A percentile compares a stretch with the other conserved stretches of the same genome.
phyloP scores from a whole-genome alignment of 495 filamentous ascomycete species.

The Penicillium malachiteum region DNA sequence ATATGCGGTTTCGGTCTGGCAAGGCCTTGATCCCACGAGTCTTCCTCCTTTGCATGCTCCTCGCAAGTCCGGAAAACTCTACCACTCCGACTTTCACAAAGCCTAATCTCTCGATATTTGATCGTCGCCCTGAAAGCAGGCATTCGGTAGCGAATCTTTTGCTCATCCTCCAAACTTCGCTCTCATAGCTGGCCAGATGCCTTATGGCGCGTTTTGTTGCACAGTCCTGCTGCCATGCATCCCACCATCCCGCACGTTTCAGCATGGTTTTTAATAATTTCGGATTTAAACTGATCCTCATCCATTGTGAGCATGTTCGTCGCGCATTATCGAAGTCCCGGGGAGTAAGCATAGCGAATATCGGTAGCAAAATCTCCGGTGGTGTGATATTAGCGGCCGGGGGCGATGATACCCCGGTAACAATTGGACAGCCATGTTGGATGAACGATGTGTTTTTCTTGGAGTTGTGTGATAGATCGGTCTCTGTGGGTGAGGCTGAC shows the following conservation, averaged over 20 bases:
- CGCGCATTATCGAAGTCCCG: slow-evolving; percentile 66
- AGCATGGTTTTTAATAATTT: slow-evolving; percentile 53
- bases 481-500: neutral
- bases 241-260: slow-evolving; percentile 60
- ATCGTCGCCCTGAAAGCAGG: slow-evolving; percentile 49
- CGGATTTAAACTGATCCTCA: slow-evolving; percentile 58
- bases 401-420: slow-evolving; percentile 1
- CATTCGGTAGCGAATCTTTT: slow-evolving; percentile 62
- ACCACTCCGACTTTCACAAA: slow-evolving; percentile 38
- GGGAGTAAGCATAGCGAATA: slow-evolving; percentile 55
- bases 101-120: slow-evolving; percentile 44
- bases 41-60: slow-evolving; percentile 7
- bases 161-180: slow-evolving; percentile 57
- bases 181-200: slow-evolving; percentile 26
- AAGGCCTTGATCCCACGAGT: neutral
- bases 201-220: slow-evolving; percentile 19
- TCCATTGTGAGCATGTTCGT: slow-evolving; percentile 65
- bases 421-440: neutral
- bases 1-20: neutral
- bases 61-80: slow-evolving; percentile 35
- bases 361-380: slow-evolving; percentile 60
- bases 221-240: slow-evolving; percentile 41
- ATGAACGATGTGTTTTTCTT: neutral
- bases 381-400: slow-evolving; percentile 49
- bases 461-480: neutral